These are phyloP conservation scores for Stachybotrys chlorohalonatus DNA, from an alignment of 2,329 filamentous ascomycete species.

Conservation along the genomic window DNA sequence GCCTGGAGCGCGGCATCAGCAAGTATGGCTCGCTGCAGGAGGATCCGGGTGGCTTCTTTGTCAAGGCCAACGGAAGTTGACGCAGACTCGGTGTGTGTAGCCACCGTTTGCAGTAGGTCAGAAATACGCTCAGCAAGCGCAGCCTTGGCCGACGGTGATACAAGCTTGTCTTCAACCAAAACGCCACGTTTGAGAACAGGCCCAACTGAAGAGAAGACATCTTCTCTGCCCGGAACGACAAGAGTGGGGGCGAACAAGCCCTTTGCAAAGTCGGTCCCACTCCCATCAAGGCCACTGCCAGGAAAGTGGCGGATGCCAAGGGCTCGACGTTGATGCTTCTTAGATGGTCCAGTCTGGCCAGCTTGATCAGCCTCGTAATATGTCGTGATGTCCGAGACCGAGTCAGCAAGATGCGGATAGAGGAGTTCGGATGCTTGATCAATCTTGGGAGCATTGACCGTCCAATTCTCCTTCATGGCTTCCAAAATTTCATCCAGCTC, in stretches of 20 bases:
- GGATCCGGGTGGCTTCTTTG: slow-evolving; percentile 3
- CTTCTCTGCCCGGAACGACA: slow-evolving; percentile 4
- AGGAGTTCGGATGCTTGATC: slow-evolving; percentile 4
- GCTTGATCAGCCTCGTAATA: not conserved
- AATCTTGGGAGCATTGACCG: slow-evolving; percentile 3
- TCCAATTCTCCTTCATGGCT: slow-evolving; percentile 8
- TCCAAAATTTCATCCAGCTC: slow-evolving; percentile 9
- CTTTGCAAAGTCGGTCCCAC: slow-evolving; percentile 1
- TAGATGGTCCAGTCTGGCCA: not conserved
- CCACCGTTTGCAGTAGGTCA: slow-evolving; percentile 3
- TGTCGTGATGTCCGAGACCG: slow-evolving; percentile 1
- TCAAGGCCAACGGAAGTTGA: not conserved
- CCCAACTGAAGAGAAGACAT: slow-evolving; percentile 6
- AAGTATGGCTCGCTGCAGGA: slow-evolving; percentile 9
- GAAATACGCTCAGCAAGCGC: not conserved
- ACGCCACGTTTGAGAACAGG: slow-evolving; percentile 5
- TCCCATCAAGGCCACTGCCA: not conserved
- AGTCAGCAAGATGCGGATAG: slow-evolving; percentile 4
- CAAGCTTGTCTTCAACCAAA: slow-evolving; percentile 1
- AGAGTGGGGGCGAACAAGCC: slow-evolving; percentile 8
- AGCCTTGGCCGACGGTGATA: slow-evolving; percentile 1
- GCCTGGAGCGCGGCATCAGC: slow-evolving; percentile 9
- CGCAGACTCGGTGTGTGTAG: not conserved
- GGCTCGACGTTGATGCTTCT: not conserved
- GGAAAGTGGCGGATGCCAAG: slow-evolving; percentile 2